phyloP scores from a whole-genome alignment of 495 filamentous ascomycete genomes.

The Penicillium paxilli region DNA sequence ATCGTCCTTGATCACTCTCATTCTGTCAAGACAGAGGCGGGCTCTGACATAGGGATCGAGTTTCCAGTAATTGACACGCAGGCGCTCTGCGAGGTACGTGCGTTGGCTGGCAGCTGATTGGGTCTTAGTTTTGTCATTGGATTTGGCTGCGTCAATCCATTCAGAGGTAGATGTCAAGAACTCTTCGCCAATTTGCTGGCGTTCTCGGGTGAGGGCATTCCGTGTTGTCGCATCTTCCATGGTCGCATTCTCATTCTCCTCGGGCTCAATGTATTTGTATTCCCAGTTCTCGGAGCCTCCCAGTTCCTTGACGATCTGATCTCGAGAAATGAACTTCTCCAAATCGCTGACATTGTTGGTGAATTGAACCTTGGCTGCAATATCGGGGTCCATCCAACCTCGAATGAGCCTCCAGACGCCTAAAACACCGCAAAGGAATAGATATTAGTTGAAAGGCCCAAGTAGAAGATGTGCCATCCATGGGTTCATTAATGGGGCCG shows the following conservation, averaged over 20 bases:
- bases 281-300: slow-evolving; percentile 81
- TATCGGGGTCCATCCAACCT: slow-evolving; percentile 95
- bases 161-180: slow-evolving; percentile 67
- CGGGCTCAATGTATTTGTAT: slow-evolving; percentile 79
- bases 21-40: slow-evolving; percentile 67
- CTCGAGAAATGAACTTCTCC: slow-evolving; percentile 65
- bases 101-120: slow-evolving; percentile 54
- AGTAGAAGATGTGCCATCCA: background rate
- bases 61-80: slow-evolving; percentile 80
- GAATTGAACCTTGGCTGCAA: slow-evolving; percentile 92
- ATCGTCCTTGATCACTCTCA: slow-evolving; percentile 60
- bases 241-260: slow-evolving; percentile 64
- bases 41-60: slow-evolving; percentile 76
- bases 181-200: slow-evolving; percentile 60
- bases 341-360: slow-evolving; percentile 77
- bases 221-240: slow-evolving; percentile 66
- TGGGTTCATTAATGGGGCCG: background rate
- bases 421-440: slow-evolving; percentile 20
- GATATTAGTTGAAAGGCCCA: background rate
- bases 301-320: slow-evolving; percentile 71
- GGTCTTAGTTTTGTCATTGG: slow-evolving; percentile 35
- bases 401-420: slow-evolving; percentile 83
- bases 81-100: slow-evolving; percentile 57
- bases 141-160: slow-evolving; percentile 56
- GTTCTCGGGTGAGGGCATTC: slow-evolving; percentile 56